Evolutionary conservation across 768 basidiomycete species (phyloP).

Genomic region (Hericium rajendrae): DNA sequence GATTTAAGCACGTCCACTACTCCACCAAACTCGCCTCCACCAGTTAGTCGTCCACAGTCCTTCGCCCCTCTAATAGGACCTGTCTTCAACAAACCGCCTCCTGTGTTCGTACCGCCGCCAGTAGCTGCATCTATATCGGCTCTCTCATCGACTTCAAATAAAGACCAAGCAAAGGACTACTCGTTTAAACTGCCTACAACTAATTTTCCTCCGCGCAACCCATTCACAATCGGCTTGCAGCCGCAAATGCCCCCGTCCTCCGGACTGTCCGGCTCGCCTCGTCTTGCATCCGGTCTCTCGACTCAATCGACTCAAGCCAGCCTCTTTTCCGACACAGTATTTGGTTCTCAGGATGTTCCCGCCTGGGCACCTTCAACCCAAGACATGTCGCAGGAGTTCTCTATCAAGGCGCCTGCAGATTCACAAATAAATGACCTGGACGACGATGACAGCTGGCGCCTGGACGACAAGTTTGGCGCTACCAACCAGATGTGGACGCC

Average conservation of each 20-base stretch:
- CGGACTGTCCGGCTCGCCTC: constrained; percentile 15
- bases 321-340: constrained; percentile 38
- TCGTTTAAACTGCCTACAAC: constrained; percentile 26
- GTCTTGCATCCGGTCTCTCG: constrained; percentile 24
- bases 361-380: constrained; percentile 55
- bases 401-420: not conserved
- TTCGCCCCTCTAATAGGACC: constrained; percentile 31
- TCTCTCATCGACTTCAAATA: constrained; percentile 9
- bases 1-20: constrained; percentile 10
- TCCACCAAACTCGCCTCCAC: constrained; percentile 14
- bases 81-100: constrained; percentile 50
- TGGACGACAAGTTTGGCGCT: constrained; percentile 52
- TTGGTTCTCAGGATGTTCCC: constrained; percentile 36
- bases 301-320: constrained; percentile 49
- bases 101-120: constrained; percentile 39
- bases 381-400: constrained; percentile 30
- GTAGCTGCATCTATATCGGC: constrained; percentile 16
- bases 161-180: constrained; percentile 20
- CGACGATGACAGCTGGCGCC: constrained; percentile 68
- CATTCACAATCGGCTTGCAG: constrained; percentile 36
- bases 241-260: constrained; percentile 10
- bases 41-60: not conserved
- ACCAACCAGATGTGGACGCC: constrained; percentile 50
- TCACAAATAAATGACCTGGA: constrained; percentile 28
- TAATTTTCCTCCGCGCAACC: constrained; percentile 33